These are phyloP conservation scores for Vanderwaltozyma verrucispora DNA, from an alignment of 805 yeast species.

Conservation along the genomic window DNA sequence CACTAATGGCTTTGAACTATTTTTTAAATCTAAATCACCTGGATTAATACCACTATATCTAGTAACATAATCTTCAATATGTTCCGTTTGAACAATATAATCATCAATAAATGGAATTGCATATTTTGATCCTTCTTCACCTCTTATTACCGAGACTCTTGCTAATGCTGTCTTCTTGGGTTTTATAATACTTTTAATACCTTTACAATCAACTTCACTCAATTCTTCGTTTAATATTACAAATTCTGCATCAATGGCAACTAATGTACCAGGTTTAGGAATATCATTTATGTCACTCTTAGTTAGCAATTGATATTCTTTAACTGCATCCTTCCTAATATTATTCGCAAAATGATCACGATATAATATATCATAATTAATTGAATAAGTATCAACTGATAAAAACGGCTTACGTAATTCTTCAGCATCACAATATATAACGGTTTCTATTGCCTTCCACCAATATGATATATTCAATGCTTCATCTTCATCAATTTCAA, in stretches of 20 bases:
- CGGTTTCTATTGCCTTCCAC: slow-evolving; percentile 79
- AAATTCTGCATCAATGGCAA: slow-evolving; percentile 97
- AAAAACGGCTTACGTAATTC: slow-evolving; percentile 34
- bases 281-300: slow-evolving; percentile 61
- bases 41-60: slow-evolving; percentile 88
- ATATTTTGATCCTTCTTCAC: slow-evolving; percentile 50
- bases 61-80: slow-evolving; percentile 78
- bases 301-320: slow-evolving; percentile 62
- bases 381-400: slow-evolving; percentile 38
- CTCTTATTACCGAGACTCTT: slow-evolving; percentile 76
- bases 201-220: slow-evolving; percentile 65
- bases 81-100: slow-evolving; percentile 64
- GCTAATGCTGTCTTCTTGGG: slow-evolving; percentile 78
- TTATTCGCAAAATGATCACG: slow-evolving; percentile 66
- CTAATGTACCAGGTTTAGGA: slow-evolving; percentile 62
- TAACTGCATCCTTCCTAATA: slow-evolving; percentile 43
- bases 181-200: slow-evolving; percentile 54
- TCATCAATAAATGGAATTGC: slow-evolving; percentile 89
- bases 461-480: slow-evolving; percentile 59
- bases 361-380: slow-evolving; percentile 59
- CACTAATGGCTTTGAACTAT: slow-evolving; percentile 60
- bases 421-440: slow-evolving; percentile 50
- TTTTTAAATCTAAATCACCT: slow-evolving; percentile 71
- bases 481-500: slow-evolving; percentile 62
- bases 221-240: slow-evolving; percentile 73